phyloP scores from a whole-genome alignment of 441 rosid genomes.

The Brassica balearica region DNA sequence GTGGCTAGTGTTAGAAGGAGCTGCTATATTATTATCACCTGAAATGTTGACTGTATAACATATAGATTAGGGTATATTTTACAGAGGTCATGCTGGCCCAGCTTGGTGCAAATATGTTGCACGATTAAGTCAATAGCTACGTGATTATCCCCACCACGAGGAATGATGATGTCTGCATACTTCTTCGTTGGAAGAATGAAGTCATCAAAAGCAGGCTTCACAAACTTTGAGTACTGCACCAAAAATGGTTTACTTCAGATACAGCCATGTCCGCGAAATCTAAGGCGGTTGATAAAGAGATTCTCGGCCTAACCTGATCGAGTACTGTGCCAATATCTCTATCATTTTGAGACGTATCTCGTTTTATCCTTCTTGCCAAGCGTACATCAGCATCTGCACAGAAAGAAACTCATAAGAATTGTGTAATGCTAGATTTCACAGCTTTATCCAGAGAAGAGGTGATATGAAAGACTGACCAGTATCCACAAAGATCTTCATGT shows the following conservation, averaged over 20 bases:
- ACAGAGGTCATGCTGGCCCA: conserved; percentile 96
- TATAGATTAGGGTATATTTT: conserved; percentile 92
- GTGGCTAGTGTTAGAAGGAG: background rate
- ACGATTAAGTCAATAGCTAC: conserved; percentile 95
- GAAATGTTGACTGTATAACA: conserved; percentile 93
- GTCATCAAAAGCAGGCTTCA: conserved; percentile 96
- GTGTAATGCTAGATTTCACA: conserved; percentile 36
- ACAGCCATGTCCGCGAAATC: background rate
- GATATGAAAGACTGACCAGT: conserved; percentile 62
- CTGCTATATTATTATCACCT: conserved; percentile 54
- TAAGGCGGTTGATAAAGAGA: background rate
- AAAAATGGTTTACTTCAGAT: conserved; percentile 16
- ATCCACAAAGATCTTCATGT: conserved; percentile 98
- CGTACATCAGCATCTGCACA: conserved; percentile 99
- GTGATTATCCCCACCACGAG: conserved; percentile 98
- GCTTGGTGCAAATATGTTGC: conserved; percentile 92
- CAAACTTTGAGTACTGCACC: conserved; percentile 94
- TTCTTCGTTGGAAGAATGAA: conserved; percentile 97
- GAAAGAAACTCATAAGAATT: conserved; percentile 54
- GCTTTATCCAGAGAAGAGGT: background rate
- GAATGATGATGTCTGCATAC: conserved; percentile 91
- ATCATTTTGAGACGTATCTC: conserved; percentile 90
- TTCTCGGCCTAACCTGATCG: conserved; percentile 70
- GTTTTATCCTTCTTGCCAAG: conserved; percentile 94
- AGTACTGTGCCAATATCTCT: conserved; percentile 91